Percentiles rank a stretch among this genome's conserved stretches.
Evolutionary conservation across 495 filamentous ascomycete genomes (phyloP).

Genomic region (Aspergillus sparsus): DNA sequence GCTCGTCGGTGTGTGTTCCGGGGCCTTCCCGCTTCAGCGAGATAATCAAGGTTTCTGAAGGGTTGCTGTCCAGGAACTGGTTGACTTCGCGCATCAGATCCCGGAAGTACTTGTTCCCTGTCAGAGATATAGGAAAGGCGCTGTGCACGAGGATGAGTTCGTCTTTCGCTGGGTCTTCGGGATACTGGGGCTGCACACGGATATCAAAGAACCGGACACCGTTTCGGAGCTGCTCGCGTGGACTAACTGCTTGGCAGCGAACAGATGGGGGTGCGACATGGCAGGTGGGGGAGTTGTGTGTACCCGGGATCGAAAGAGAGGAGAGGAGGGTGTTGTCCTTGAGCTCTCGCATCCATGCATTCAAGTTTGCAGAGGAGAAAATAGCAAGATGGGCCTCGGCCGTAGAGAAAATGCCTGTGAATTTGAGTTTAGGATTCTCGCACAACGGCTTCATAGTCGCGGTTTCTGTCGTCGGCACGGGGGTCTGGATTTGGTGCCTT

Average conservation of each 20-base stretch:
- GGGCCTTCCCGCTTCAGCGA: slow-evolving; percentile 89
- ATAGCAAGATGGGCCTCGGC: slow-evolving; percentile 68
- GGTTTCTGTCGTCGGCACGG: slow-evolving; percentile 55
- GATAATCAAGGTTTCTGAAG: slow-evolving; percentile 80
- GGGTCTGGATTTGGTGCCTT: slow-evolving; percentile 61
- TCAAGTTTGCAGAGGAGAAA: slow-evolving; percentile 68
- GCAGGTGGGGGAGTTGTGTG: slow-evolving; percentile 89
- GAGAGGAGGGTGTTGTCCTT: slow-evolving; percentile 69
- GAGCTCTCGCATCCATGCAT: slow-evolving; percentile 79
- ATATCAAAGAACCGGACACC: slow-evolving; percentile 96
- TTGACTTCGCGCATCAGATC: slow-evolving; percentile 67
- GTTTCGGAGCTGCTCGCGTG: slow-evolving; percentile 77
- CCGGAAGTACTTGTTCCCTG: slow-evolving; percentile 72
- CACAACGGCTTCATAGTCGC: slow-evolving; percentile 56
- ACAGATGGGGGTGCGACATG: slow-evolving; percentile 85
- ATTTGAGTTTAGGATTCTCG: slow-evolving; percentile 59
- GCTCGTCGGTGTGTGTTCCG: slow-evolving; percentile 75
- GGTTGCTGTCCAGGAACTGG: slow-evolving; percentile 74
- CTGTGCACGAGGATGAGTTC: slow-evolving; percentile 71
- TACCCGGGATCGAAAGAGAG: slow-evolving; percentile 87
- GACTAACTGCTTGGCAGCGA: slow-evolving; percentile 82
- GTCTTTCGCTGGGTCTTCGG: slow-evolving; percentile 56
- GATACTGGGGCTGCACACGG: slow-evolving; percentile 66
- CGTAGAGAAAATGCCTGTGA: slow-evolving; percentile 73
- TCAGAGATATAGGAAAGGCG: slow-evolving; percentile 72